Evolutionary conservation across 208 protist genomes (phyloP).

Genomic region (Vickermania ingenoplastis): DNA sequence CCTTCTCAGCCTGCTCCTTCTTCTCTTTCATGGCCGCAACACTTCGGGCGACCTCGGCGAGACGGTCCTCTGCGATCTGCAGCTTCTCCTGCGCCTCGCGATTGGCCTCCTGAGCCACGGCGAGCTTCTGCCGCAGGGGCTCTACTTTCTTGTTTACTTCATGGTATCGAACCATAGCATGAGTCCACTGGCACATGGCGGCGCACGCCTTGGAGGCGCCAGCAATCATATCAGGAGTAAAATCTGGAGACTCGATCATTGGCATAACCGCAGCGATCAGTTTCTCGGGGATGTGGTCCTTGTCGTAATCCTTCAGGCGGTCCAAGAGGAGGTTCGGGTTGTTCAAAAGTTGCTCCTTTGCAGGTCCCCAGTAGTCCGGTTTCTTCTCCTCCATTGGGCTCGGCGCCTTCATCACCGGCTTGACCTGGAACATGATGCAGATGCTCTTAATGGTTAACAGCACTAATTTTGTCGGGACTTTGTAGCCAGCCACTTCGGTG

Average conservation of each 20-base stretch:
- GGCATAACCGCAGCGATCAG: conserved; percentile 92
- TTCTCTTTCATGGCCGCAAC: conserved; percentile 90
- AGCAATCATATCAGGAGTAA: conserved; percentile 91
- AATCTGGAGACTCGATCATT: conserved; percentile 91
- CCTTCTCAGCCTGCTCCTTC: conserved; percentile 84
- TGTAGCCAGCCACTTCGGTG: conserved; percentile 94
- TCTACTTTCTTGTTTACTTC: conserved; percentile 92
- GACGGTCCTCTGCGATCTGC: conserved; percentile 71
- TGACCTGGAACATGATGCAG: conserved; percentile 96
- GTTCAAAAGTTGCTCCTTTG: conserved; percentile 88
- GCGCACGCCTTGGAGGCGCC: conserved; percentile 95
- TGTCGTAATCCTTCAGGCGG: conserved; percentile 92
- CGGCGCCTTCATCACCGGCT: conserved; percentile 90
- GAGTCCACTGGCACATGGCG: conserved; percentile 97
- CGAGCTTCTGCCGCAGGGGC: conserved; percentile 87
- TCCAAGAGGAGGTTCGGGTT: conserved; percentile 90
- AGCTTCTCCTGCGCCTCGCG: conserved; percentile 87
- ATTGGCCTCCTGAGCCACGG: conserved; percentile 89
- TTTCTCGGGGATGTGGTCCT: conserved; percentile 93
- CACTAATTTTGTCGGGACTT: conserved; percentile 92
- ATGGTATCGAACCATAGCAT: conserved; percentile 97
- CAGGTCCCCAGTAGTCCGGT: conserved; percentile 94
- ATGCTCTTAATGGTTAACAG: conserved; percentile 97
- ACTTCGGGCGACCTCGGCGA: conserved; percentile 89
- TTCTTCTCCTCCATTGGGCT: conserved; percentile 94